Percentiles rank a stretch among this genome's conserved stretches.
These are phyloP conservation scores for Colletotrichum sp. DNA, from an alignment of 2,329 filamentous ascomycete species.

Conservation along the genomic window DNA sequence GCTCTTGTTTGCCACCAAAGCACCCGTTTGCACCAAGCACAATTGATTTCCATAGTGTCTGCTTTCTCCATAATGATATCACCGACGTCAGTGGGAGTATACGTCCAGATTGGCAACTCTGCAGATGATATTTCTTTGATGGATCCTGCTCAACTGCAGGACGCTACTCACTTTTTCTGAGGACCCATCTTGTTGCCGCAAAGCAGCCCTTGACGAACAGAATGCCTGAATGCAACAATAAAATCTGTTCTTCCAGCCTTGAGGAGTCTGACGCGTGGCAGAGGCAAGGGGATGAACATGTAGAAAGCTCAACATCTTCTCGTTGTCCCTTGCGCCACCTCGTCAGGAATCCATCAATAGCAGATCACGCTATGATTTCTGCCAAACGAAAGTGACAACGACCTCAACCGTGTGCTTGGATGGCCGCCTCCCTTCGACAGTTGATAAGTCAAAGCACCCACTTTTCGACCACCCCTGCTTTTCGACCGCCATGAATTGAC, in stretches of 20 bases:
- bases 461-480: no score
- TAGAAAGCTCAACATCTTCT: background rate
- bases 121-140: background rate
- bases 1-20: rapidly evolving
- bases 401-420: background rate
- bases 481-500: no score
- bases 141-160: background rate
- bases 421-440: rapidly evolving
- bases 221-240: background rate
- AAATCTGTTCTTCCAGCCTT: no score
- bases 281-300: background rate
- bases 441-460: background rate
- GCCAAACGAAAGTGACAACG: background rate
- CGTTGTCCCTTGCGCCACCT: background rate
- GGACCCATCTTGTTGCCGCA: background rate
- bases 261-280: background rate
- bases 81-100: background rate
- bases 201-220: background rate
- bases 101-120: rapidly evolving
- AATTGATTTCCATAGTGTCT: background rate
- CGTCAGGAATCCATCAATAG: rapidly evolving
- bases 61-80: rapidly evolving
- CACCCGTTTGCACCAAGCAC: background rate
- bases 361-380: background rate
- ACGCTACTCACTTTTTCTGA: rapidly evolving